Base-by-base conservation (phyloP, 441 rosid genomes). In the Biscutella auriculata region DNA sequence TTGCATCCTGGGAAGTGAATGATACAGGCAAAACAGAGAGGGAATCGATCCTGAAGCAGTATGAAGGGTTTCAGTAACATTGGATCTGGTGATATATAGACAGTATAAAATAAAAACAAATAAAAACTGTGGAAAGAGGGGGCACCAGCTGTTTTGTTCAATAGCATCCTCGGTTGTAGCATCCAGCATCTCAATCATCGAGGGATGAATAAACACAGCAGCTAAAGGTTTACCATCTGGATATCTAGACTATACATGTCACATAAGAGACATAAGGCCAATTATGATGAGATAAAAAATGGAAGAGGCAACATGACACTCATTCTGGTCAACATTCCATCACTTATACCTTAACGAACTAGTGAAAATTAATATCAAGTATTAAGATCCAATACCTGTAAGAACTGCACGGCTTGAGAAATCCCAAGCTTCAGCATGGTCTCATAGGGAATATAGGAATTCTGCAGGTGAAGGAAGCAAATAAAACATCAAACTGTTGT, bases 131-230 rank as follows among this genome's bases (percentile, higher is more conserved):
- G 35, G 30, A 30, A 19, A 11, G 12, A 40, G 28, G 35, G 48
- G 16, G 30, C 74, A 93, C 97, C 98, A 93, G 76, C 95, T 93
- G 70, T 73, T 74, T 54, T 77, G 79, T 51, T 88, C 98, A 73
- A 88, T 34, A 51, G 88, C 87, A 81, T 88, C 98, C 73, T 93
- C 98, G 32, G 72, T 76, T 62, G 97, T 67, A 68, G 84, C 65
- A 77, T 88, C 89, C 74, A 93, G 71, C 85, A 93, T 93, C 77
- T 87, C 98, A 67, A 75, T 77, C 82, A 87, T 76, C 16, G 98
- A 88, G 19, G 87, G 83, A 66, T 88, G 97, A 65, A 80, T 82
- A 75, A 88, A 93, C 57, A 76, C 82, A 63, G 95, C 80, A 66
- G 53, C 73, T 63, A 88, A 68, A 36, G 94, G 84, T 57, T 66